These are phyloP conservation scores for Phanerochaete carnosa DNA, from an alignment of 768 basidiomycete genomes.

Conservation along the genomic window DNA sequence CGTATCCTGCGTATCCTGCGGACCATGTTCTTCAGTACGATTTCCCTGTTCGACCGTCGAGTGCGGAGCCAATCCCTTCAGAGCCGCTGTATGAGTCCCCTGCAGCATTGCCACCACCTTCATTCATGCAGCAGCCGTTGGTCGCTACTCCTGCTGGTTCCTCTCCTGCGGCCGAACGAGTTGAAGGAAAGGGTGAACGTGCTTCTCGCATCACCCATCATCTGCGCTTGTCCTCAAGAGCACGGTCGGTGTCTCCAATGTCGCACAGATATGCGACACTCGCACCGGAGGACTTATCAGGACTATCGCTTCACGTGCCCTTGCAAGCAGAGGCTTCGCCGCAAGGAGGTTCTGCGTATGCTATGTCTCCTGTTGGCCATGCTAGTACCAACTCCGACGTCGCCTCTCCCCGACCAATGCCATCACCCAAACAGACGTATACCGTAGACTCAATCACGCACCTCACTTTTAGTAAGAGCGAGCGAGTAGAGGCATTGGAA, in stretches of 20 bases:
- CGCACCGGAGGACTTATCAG: not conserved
- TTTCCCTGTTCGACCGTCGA: constrained; percentile 45
- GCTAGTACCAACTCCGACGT: constrained; percentile 27
- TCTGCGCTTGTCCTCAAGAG: constrained; percentile 51
- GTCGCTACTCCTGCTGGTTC: constrained; percentile 20
- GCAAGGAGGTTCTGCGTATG: not conserved
- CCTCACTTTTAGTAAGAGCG: constrained; percentile 42
- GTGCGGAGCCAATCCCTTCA: constrained; percentile 41
- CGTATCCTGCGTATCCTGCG: constrained; percentile 9
- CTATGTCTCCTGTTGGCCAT: constrained; percentile 9
- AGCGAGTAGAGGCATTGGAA: constrained; percentile 68
- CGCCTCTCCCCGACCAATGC: constrained; percentile 64
- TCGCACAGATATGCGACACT: constrained; percentile 45
- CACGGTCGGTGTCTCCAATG: constrained; percentile 60
- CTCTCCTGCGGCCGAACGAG: constrained; percentile 29
- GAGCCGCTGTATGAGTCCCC: constrained; percentile 28
- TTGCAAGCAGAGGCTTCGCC: not conserved
- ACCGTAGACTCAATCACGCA: constrained; percentile 37
- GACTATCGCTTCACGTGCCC: not conserved
- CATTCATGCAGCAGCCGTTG: constrained; percentile 28
- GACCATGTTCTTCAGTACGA: constrained; percentile 21
- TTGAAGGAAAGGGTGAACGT: constrained; percentile 60
- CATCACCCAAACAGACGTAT: constrained; percentile 62
- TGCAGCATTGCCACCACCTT: constrained; percentile 33
- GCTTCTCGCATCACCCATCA: constrained; percentile 59